Evolutionary conservation across 2,329 filamentous ascomycete genomes (phyloP), one percentile per base, ranked within the genome.

Genomic region (Aspergillus nomiae): DNA sequence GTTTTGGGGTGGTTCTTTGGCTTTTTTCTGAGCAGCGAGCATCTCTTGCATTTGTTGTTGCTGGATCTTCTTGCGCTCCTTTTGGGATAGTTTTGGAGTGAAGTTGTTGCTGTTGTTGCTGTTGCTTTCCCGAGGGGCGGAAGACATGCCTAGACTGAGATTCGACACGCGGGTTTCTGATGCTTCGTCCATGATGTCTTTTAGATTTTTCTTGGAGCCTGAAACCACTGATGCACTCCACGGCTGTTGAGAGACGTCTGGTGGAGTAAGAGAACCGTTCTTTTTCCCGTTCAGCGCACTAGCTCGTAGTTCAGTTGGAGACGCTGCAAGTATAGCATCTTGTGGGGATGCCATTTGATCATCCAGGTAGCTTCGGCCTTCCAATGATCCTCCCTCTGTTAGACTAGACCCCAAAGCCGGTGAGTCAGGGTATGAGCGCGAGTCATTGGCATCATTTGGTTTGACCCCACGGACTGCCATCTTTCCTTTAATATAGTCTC

Each of bases 11-110:
- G 67, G 66, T 61, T 79, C 76, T 59, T 76, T 81, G 67, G 71
- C 63, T 60, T 74, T 73, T 60, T 75, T 67, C 57, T 74, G 68
- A 58, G 75, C 74, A 56, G 67, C 73, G 63, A 74, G 65, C 62
- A 72, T 72, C 45, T 79, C 84, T 80, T 80, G 77, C 61, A 79
- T 70, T 71, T 91, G 87, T 65, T 87, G 84, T 71, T 92, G 90
- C 70, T 92, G 87, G 67, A 93, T 87, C 73, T 87, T 91, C 80
- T 97, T 98, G 26, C 93, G 89, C 76, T 97, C 94, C 73, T 95
- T 96, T 70, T 98, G 95, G 0, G 94, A 97, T 68, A 96, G 78
- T 74, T 92, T 97, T 0, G 81, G 77, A 43, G 80, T 75, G 30
- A 80, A 72, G 70, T 72, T 70, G 71, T 41, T 41, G 38, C 77